Evolutionary conservation across 495 filamentous ascomycete genomes (phyloP), one percentile per base, ranked within the genome.

Genomic region (Penicillium argentinense): DNA sequence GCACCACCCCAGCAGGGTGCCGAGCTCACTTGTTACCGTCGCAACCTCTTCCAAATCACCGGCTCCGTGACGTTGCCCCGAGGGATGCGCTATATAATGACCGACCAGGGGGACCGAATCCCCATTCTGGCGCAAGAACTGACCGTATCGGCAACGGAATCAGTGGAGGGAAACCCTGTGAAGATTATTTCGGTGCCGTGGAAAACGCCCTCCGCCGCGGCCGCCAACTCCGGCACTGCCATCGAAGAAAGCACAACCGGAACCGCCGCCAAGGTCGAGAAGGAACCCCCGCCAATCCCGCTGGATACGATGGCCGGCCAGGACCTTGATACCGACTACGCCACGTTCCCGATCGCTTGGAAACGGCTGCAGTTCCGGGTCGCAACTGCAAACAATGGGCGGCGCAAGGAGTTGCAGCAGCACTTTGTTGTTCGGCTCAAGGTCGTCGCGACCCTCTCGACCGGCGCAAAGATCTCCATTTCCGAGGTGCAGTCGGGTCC

Each of bases 141-240:
- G 4, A 82, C 82, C 22, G 86, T 96, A 14, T 89, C 87, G 2
- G 90, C 89, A 0, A 83, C 86, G n/a, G 91, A 96, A 66, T 91
- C 87, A 9, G 90, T 95, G 6, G 90, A 96, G 60, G 87, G 88
- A 17, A 90, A 91, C 50, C 60, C 83, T 1, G 89, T 92, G 14
- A 92, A 95, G 71, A 89, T 96, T 45, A 95, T 96, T 28, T 88
- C 84, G 3, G 90, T 96, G 22, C 91, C 91, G 0, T 96, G 90
- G 89, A 93, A 95, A 69, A 91, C 88, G 12, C 83, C 82, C 17
- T 57, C 60, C 3, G 60, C 60, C 2, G 60, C 60, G 3, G 85
- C 85, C 30, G 84, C 85, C 33, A 78, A 77, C 29, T 74, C 72
- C 9, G 79, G 83, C 47, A 72, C 82, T 25, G 72, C 77, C 21